phyloP scores from a whole-genome alignment of 129 eudicot genomes.

The Saposhnikovia divaricata region DNA sequence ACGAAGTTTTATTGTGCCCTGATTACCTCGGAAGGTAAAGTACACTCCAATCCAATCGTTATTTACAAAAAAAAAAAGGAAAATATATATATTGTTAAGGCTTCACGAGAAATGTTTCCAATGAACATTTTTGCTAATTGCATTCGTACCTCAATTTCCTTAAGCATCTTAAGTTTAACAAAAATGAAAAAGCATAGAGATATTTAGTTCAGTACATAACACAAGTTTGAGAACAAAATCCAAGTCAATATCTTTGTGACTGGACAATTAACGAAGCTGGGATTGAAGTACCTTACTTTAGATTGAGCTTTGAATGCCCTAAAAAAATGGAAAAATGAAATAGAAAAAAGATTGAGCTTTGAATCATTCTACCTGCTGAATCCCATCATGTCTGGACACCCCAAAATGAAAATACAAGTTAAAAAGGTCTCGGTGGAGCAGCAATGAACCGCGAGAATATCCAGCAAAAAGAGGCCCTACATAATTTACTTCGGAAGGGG shows the following conservation, averaged over 20 bases:
- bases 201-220: not conserved
- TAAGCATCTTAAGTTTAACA: not conserved
- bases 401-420: conserved; percentile 14
- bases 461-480: conserved; percentile 19
- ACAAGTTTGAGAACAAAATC: not conserved
- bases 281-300: not conserved
- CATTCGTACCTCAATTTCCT: not conserved
- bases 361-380: conserved; percentile 25
- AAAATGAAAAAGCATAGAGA: not conserved
- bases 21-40: no score
- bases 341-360: not conserved
- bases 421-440: conserved; percentile 19
- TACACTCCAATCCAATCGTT: no score
- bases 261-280: not conserved
- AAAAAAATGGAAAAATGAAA: no score
- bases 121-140: not conserved
- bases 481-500: conserved; percentile 15
- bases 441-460: conserved; percentile 5
- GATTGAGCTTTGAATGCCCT: conserved; percentile 1
- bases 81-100: not conserved
- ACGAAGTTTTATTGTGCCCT: no score
- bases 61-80: no score
- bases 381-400: not conserved
- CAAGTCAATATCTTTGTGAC: conserved; percentile 1
- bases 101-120: not conserved